Evolutionary conservation across 2,329 filamentous ascomycete species (phyloP).

Genomic region (Bipolaris victoriae): DNA sequence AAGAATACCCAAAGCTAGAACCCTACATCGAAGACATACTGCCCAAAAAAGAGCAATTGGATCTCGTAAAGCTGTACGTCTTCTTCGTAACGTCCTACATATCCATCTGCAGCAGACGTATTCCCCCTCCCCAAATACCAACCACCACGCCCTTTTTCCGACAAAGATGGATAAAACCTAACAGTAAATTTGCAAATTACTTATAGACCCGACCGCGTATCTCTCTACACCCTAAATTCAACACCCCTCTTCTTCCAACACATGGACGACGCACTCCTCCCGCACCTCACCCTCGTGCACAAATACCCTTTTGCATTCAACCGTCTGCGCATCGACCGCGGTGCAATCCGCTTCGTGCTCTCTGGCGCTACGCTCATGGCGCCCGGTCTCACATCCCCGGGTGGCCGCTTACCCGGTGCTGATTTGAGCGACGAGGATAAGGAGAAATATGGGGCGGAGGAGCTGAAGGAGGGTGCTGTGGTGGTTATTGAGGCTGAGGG

Average conservation of each 20-base stretch:
- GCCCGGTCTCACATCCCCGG: constrained; percentile 83
- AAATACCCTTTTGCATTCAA: constrained; percentile 85
- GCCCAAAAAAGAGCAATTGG: constrained; percentile 90
- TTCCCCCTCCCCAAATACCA: too few relatives aligned
- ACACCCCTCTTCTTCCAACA: constrained; percentile 92
- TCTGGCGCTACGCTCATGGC: constrained; percentile 95
- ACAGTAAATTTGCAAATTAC: not conserved
- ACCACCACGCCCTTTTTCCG: too few relatives aligned
- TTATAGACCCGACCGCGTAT: constrained; percentile 77
- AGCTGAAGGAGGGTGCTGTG: constrained; percentile 79
- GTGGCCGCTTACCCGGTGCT: constrained; percentile 75
- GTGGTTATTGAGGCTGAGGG: constrained; percentile 93
- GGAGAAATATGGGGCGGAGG: constrained; percentile 62
- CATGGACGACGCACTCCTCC: constrained; percentile 75
- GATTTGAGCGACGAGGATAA: constrained; percentile 44
- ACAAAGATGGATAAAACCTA: constrained; percentile 4
- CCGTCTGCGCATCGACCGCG: constrained; percentile 87
- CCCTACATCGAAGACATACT: constrained; percentile 92
- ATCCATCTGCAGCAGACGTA: not conserved
- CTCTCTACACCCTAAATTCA: constrained; percentile 81
- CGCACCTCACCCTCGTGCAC: constrained; percentile 89
- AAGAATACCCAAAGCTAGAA: constrained; percentile 83
- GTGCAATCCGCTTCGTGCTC: constrained; percentile 95
- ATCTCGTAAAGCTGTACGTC: constrained; percentile 80
- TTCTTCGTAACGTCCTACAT: not conserved